These are phyloP conservation scores for Pelagophyceae sp. DNA, from an alignment of 352 stramenopile genomes.

Conservation along the genomic window DNA sequence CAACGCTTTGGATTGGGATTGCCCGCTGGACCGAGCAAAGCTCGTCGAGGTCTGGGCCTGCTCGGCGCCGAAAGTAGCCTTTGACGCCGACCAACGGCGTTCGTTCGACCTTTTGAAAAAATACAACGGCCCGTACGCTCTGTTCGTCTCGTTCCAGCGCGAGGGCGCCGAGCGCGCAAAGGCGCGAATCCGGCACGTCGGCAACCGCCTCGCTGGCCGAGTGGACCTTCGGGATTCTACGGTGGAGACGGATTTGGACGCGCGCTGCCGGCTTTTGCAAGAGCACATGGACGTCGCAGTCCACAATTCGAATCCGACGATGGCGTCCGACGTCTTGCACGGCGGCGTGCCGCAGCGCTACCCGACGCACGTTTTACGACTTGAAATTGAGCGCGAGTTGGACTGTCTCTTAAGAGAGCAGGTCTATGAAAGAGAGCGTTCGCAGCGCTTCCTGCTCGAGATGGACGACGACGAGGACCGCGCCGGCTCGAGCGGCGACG, in stretches of 20 bases:
- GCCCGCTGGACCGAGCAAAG: slow-evolving; percentile 22
- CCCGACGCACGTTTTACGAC: slow-evolving; percentile 65
- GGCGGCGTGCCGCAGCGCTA: slow-evolving; percentile 70
- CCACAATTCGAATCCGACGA: slow-evolving; percentile 68
- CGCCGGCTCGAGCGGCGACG: not conserved
- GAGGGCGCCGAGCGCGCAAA: not conserved
- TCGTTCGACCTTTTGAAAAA: slow-evolving; percentile 24
- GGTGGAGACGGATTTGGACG: slow-evolving; percentile 70
- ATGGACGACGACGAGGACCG: slow-evolving; percentile 17
- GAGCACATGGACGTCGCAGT: slow-evolving; percentile 74
- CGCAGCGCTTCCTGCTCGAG: slow-evolving; percentile 27
- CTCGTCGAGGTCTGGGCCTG: slow-evolving; percentile 31
- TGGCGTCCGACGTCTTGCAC: slow-evolving; percentile 76
- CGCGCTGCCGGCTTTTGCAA: slow-evolving; percentile 68
- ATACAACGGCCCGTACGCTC: slow-evolving; percentile 30
- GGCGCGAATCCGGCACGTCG: not conserved
- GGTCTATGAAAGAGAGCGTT: slow-evolving; percentile 42
- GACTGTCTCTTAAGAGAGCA: slow-evolving; percentile 73
- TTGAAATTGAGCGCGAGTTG: slow-evolving; percentile 79
- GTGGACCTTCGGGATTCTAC: not conserved
- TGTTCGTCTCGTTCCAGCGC: slow-evolving; percentile 24
- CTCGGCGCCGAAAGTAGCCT: slow-evolving; percentile 14
- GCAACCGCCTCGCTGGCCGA: slow-evolving; percentile 10
- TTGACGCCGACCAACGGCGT: slow-evolving; percentile 26
- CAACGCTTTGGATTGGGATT: slow-evolving; percentile 20